A percentile compares a stretch with the other conserved stretches of the same genome.
Conservation (phyloP, 208 protist species). For the Trypanosoma scelopori region DNA sequence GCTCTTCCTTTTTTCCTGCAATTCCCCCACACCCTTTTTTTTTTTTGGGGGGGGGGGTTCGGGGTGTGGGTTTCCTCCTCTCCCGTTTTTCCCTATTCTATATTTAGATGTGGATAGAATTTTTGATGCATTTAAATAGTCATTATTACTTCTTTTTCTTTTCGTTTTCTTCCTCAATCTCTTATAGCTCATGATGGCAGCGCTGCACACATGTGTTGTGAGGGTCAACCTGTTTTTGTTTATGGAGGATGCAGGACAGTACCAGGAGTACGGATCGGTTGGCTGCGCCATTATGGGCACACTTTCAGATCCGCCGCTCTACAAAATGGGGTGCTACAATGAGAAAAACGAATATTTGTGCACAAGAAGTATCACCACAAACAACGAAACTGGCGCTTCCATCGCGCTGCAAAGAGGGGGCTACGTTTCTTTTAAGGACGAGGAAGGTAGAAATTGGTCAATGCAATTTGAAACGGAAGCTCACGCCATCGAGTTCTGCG, state of each 20-base stretch:
- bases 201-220: constrained; percentile 51
- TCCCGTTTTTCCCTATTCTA: constrained; percentile 7
- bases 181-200: constrained; percentile 21
- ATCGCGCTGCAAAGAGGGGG: constrained; percentile 48
- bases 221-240: constrained; percentile 54
- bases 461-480: constrained; percentile 54
- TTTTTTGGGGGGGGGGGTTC: too few species aligned
- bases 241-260: constrained; percentile 35
- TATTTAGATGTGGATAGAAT: constrained; percentile 13
- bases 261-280: constrained; percentile 57
- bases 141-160: constrained; percentile 23
- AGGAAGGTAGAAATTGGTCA: constrained; percentile 60
- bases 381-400: constrained; percentile 63
- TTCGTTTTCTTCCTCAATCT: constrained; percentile 10
- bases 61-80: too few species aligned
- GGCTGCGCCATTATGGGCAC: constrained; percentile 63
- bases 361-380: constrained; percentile 55
- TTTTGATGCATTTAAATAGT: too few species aligned
- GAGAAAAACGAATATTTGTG: constrained; percentile 70
- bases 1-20: background rate
- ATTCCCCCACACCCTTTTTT: background rate
- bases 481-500: constrained; percentile 50
- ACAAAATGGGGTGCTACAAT: constrained; percentile 80
- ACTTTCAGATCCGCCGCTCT: constrained; percentile 33
- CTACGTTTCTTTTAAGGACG: constrained; percentile 76